These are phyloP conservation scores for Leucogyrophana mollusca DNA, from an alignment of 768 basidiomycete species.

Conservation along the genomic window DNA sequence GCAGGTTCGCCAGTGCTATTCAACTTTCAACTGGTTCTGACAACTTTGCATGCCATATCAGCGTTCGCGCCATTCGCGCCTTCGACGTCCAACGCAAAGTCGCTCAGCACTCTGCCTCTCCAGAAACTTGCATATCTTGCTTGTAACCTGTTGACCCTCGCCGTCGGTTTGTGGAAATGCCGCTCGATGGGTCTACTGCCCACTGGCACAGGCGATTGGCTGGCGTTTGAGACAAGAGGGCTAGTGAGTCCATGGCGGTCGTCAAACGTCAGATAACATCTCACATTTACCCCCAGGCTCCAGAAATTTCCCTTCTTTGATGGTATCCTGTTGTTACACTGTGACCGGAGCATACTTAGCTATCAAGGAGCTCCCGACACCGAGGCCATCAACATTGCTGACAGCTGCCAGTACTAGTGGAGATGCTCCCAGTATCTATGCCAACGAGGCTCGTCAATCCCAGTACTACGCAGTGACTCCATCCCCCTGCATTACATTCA, in stretches of 20 bases:
- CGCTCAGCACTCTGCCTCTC: slow-evolving; percentile 52
- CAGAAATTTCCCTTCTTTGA: slow-evolving; percentile 43
- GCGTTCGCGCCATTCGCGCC: slow-evolving; percentile 74
- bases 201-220: slow-evolving; percentile 90
- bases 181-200: slow-evolving; percentile 89
- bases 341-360: no score
- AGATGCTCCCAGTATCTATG: background rate
- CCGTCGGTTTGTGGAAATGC: slow-evolving; percentile 91
- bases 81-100: slow-evolving; percentile 40
- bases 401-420: no score
- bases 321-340: background rate
- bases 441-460: background rate
- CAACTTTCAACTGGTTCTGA: background rate
- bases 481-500: background rate
- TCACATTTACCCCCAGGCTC: slow-evolving; percentile 29
- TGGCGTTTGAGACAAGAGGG: slow-evolving; percentile 86
- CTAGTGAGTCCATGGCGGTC: slow-evolving; percentile 36
- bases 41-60: slow-evolving; percentile 19
- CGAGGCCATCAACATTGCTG: no score
- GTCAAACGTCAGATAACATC: background rate
- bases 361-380: no score
- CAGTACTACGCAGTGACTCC: no score
- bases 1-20: slow-evolving; percentile 48
- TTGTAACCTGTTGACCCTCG: slow-evolving; percentile 77
- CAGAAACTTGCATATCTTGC: slow-evolving; percentile 72